Evolutionary conservation across 352 stramenopile genomes (phyloP), one percentile per base, ranked within the genome.

Genomic region (Thalassiosira allenii): DNA sequence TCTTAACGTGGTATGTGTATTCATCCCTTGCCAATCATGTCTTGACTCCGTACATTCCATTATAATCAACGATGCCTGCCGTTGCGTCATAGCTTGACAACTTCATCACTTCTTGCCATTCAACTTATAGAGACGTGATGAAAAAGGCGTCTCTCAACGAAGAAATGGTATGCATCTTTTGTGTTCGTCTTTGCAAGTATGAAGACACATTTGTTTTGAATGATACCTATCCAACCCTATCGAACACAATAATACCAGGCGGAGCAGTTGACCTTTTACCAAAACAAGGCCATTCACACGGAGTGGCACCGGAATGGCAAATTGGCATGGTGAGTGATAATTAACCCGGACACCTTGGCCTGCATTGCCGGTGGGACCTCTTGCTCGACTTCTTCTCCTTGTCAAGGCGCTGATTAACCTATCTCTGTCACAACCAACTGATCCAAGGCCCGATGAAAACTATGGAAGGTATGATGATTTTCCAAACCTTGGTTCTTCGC

Each of bases 371-470:
- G n/a, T n/a, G n/a, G n/a, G n/a, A n/a, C n/a, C n/a, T n/a, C n/a
- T n/a, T n/a, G n/a, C n/a, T n/a, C n/a, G n/a, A n/a, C n/a, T n/a
- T n/a, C n/a, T n/a, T n/a, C n/a, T n/a, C n/a, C n/a, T n/a, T n/a
- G n/a, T n/a, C n/a, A n/a, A n/a, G n/a, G n/a, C n/a, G n/a, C n/a
- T n/a, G n/a, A n/a, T n/a, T n/a, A n/a, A n/a, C n/a, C n/a, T n/a
- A n/a, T n/a, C n/a, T n/a, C n/a, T n/a, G n/a, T n/a, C n/a, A n/a
- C n/a, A n/a, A n/a, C n/a, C n/a, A n/a, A n/a, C n/a, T n/a, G n/a
- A n/a, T n/a, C n/a, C n/a, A n/a, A n/a, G 37, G 27, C 80, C 80
- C 20, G 80, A 87, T 59, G 80, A 87, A 49, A 87, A 87, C 49
- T 87, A 84, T 58, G 79, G 61, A 37, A 67, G 75, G 56, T 37